A percentile compares a stretch with the other conserved stretches of the same genome.
phyloP scores from a whole-genome alignment of 2,329 filamentous ascomycete species.

The Exophiala sideris region DNA sequence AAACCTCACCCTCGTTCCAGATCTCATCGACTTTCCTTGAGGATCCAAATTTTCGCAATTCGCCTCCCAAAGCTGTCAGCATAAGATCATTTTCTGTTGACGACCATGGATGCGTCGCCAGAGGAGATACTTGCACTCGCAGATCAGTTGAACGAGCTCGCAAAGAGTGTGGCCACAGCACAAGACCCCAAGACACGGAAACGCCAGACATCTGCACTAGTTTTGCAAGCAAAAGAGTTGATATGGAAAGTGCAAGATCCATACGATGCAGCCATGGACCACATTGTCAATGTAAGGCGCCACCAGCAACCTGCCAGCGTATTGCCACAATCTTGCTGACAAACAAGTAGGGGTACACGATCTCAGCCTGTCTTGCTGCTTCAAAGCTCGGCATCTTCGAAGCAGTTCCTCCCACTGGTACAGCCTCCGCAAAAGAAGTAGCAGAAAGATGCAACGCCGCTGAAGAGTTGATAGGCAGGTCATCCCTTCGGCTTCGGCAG shows the following conservation, averaged over 20 bases:
- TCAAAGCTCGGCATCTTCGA: slow-evolving; percentile 27
- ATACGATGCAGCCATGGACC: slow-evolving; percentile 14
- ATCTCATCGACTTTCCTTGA: not conserved
- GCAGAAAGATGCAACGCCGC: slow-evolving; percentile 21
- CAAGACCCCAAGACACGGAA: slow-evolving; percentile 2
- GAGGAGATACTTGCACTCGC: slow-evolving; percentile 8
- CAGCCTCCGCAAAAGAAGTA: slow-evolving; percentile 27
- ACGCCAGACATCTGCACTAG: slow-evolving; percentile 1
- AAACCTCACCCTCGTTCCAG: too few species aligned
- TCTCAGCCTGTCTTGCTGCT: slow-evolving; percentile 19
- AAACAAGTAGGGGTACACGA: slow-evolving; percentile 6
- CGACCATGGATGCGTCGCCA: slow-evolving; percentile 3
- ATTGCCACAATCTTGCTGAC: not conserved
- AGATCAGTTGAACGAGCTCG: slow-evolving; percentile 2
- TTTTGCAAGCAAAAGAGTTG: slow-evolving; percentile 14
- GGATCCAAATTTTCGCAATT: not conserved
- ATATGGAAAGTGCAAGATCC: slow-evolving; percentile 12
- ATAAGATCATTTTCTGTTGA: not conserved
- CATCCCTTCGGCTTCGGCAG: not conserved
- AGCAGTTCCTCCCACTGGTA: slow-evolving; percentile 29
- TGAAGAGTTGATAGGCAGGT: slow-evolving; percentile 29
- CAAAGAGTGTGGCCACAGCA: not conserved
- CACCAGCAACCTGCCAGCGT: not conserved
- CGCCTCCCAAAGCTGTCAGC: not conserved
- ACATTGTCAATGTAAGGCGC: slow-evolving; percentile 10